Conservation (phyloP, 2,329 filamentous ascomycete genomes). For the Alternaria incomplexa region DNA sequence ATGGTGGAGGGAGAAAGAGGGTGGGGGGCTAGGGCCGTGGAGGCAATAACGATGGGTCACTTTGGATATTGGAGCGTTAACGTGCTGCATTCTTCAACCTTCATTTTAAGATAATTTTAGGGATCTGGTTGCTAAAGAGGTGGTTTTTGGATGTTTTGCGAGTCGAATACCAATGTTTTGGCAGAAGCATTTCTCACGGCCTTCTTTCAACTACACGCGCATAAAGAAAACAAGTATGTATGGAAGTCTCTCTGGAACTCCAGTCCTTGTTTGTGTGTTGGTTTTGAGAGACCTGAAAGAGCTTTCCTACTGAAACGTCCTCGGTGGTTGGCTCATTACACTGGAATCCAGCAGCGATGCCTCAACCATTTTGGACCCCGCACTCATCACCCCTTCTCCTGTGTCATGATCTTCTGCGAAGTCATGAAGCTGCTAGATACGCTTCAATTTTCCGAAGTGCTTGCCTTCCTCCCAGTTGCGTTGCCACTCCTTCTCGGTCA, state of each 20-base stretch:
- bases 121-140: not conserved
- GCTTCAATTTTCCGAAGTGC: not conserved
- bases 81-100: not conserved
- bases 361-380: not conserved
- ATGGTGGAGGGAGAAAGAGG: not conserved
- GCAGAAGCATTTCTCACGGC: not conserved
- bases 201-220: not conserved
- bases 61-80: not conserved
- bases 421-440: not conserved
- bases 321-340: not conserved
- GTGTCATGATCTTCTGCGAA: not conserved
- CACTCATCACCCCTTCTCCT: not conserved
- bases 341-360: not conserved
- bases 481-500: not conserved
- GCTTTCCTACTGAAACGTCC: not conserved
- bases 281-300: not conserved
- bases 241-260: not conserved
- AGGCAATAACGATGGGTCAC: not conserved
- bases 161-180: not conserved
- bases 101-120: rapidly evolving
- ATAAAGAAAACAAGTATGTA: rapidly evolving
- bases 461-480: not conserved
- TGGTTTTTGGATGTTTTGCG: not conserved
- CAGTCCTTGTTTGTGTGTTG: not conserved
- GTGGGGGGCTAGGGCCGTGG: not conserved